A percentile compares a stretch with the other conserved stretches of the same genome.
Conservation (phyloP, 331 rosid species). For the Quercus tomentella region DNA sequence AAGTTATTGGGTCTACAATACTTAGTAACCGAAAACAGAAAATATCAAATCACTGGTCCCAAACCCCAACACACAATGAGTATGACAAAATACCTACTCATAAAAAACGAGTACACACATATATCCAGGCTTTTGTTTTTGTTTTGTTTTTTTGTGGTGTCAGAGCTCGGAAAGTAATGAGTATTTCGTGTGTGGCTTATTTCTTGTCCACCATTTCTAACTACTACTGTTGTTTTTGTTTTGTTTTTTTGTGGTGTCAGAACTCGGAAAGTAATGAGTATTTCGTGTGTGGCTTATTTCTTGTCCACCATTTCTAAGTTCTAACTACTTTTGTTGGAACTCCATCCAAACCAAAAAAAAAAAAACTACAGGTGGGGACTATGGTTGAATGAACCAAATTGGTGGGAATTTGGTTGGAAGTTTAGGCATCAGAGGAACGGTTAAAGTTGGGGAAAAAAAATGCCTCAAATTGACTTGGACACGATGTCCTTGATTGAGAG, state of each 20-base stretch:
- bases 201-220: constrained; percentile 21
- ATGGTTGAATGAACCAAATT: neutral
- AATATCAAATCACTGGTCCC: too few species aligned
- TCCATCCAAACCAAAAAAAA: too few species aligned
- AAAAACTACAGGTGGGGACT: neutral
- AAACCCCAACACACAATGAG: too few species aligned
- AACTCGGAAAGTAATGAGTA: too few species aligned
- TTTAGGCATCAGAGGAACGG: constrained; percentile 15
- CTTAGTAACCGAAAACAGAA: too few species aligned
- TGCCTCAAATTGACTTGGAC: neutral
- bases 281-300: constrained; percentile 7
- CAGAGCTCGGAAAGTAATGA: too few species aligned
- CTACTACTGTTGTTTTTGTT: neutral
- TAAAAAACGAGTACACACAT: too few species aligned
- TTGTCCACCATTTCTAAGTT: constrained; percentile 12
- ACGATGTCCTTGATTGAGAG: neutral
- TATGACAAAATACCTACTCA: too few species aligned
- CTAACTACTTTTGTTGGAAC: neutral
- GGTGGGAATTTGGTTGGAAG: constrained; percentile 41
- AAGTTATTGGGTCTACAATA: too few species aligned
- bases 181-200: neutral
- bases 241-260: too few species aligned
- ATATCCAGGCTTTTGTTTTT: too few species aligned
- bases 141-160: too few species aligned
- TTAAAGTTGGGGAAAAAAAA: neutral